Conservation (phyloP, 192 early-diverging fungal species). For the Gamsiella multidivaricata region DNA sequence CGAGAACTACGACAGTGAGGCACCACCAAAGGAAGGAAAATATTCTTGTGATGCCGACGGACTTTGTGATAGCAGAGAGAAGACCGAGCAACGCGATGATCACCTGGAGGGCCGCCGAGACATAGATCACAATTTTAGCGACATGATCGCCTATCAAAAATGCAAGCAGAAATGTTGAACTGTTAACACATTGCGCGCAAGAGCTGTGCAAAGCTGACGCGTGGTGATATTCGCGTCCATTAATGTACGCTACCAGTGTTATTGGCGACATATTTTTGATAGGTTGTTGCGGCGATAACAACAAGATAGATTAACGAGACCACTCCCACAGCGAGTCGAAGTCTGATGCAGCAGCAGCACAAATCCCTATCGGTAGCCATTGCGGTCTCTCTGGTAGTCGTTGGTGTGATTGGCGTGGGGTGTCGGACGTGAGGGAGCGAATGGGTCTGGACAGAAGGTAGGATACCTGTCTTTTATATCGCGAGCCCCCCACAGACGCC, state of each 20-base stretch:
- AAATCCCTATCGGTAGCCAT: slow-evolving; percentile 32
- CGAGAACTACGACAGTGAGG: slow-evolving; percentile 29
- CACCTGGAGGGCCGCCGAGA: slow-evolving; percentile 23
- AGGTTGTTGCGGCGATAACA: slow-evolving; percentile 40
- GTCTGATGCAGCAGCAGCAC: slow-evolving; percentile 46
- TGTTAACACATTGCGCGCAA: neutral
- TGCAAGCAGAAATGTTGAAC: neutral
- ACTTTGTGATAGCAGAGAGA: slow-evolving; percentile 31
- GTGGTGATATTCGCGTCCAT: too few relatives aligned
- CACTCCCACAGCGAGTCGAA: slow-evolving; percentile 23
- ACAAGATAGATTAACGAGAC: slow-evolving; percentile 37
- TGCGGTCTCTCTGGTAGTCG: neutral
- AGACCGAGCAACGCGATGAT: slow-evolving; percentile 35
- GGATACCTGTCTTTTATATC: neutral
- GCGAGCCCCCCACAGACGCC: neutral
- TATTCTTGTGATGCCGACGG: slow-evolving; percentile 23
- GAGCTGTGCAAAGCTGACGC: neutral
- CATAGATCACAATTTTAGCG: slow-evolving; percentile 39
- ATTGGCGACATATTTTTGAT: slow-evolving; percentile 46
- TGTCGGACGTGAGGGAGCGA: too few relatives aligned
- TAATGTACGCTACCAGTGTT: slow-evolving; percentile 16
- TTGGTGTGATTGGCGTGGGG: neutral
- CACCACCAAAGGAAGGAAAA: slow-evolving; percentile 34
- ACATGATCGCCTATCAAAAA: slow-evolving; percentile 10
- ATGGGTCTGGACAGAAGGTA: too few relatives aligned